These are phyloP conservation scores for Polygonum aviculare DNA, from an alignment of 148 eudicot genomes.

Conservation along the genomic window DNA sequence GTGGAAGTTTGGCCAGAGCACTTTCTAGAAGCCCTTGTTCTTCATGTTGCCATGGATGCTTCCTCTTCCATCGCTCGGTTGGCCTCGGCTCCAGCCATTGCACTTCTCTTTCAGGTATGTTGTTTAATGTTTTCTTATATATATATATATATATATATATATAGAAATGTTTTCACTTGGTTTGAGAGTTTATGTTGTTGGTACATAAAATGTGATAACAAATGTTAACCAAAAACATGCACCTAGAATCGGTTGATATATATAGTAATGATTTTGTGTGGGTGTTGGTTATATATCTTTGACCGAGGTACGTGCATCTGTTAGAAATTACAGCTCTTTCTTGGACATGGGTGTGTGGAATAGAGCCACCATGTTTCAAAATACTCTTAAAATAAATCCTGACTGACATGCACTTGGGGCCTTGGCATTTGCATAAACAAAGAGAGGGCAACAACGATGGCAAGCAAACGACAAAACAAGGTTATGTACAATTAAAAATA, in stretches of 20 bases:
- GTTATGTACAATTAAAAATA: background rate
- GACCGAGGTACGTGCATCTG: background rate
- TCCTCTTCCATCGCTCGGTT: constrained; percentile 39
- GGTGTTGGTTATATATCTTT: background rate
- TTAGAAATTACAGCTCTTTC: background rate
- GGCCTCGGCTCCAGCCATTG: constrained; percentile 61
- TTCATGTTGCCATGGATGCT: constrained; percentile 49
- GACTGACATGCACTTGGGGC: background rate
- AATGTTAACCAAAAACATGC: background rate
- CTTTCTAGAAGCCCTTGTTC: constrained; percentile 59
- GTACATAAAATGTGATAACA: too few relatives aligned
- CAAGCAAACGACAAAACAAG: too few relatives aligned
- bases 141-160: too few relatives aligned
- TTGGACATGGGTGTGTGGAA: background rate
- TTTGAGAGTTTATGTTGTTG: too few relatives aligned
- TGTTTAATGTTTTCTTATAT: background rate
- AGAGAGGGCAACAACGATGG: background rate
- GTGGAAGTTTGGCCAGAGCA: constrained; percentile 83
- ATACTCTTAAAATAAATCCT: background rate
- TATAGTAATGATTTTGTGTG: background rate
- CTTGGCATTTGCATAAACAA: background rate
- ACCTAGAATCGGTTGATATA: background rate
- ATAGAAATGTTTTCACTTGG: too few relatives aligned
- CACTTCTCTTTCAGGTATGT: constrained; percentile 57
- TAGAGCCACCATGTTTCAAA: background rate